Conservation (phyloP, 768 basidiomycete genomes). For the Lentinus tigrinus region DNA sequence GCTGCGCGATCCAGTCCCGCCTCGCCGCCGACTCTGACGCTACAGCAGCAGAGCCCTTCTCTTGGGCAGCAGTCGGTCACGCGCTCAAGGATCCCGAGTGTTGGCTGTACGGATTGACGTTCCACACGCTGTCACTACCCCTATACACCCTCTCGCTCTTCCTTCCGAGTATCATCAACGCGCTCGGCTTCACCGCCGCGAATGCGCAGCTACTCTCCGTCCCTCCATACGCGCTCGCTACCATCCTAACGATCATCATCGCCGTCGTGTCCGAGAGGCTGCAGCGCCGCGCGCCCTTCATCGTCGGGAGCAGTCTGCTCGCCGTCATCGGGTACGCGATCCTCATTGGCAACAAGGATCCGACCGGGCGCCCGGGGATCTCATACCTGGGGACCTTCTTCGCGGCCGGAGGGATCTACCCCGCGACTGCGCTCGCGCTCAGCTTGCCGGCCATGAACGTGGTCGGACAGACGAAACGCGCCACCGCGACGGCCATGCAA, state of each 20-base stretch:
- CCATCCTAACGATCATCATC: not conserved
- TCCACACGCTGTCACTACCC: conserved; percentile 16
- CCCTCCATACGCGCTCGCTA: conserved; percentile 32
- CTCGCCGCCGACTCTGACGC: too few species aligned
- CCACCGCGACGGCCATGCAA: conserved; percentile 11
- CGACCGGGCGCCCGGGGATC: not conserved
- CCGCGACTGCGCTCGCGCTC: conserved; percentile 11
- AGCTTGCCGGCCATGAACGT: conserved; percentile 15
- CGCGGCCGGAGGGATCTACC: conserved; percentile 10
- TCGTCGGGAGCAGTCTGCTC: conserved; percentile 2
- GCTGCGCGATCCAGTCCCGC: too few species aligned
- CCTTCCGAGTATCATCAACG: conserved; percentile 64
- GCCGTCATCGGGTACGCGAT: conserved; percentile 9
- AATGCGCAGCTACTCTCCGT: conserved; percentile 61
- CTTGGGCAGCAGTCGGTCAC: not conserved
- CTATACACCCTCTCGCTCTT: conserved; percentile 50
- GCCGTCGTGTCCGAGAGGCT: conserved; percentile 4
- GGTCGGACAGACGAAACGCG: conserved; percentile 12
- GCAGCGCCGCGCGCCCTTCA: conserved; percentile 3
- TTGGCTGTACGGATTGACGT: not conserved
- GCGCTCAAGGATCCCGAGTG: not conserved
- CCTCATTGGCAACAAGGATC: not conserved
- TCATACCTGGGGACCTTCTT: conserved; percentile 7
- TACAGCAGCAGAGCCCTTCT: not conserved
- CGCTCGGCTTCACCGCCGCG: conserved; percentile 52